phyloP scores from a whole-genome alignment of 345 rosid species.

The Lagerstroemia speciosa region DNA sequence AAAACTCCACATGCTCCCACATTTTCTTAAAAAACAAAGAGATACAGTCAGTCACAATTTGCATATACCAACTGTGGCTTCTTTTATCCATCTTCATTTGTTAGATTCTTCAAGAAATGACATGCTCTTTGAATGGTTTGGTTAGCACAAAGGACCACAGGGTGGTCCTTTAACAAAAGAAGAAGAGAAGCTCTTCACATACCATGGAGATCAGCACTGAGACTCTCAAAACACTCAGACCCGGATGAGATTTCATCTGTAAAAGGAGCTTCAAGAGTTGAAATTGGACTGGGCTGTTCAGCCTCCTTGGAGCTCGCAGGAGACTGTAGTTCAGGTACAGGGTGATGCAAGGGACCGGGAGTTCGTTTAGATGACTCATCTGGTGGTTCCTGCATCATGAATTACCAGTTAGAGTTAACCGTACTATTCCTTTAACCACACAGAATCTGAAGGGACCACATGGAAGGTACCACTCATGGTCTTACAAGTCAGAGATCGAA shows the following conservation, averaged over 20 bases:
- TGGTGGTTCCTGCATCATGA: conserved; percentile 40
- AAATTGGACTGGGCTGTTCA: conserved; percentile 94
- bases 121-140: not conserved
- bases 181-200: conserved; percentile 14
- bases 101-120: not conserved
- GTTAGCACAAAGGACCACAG: not conserved
- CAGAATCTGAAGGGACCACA: not conserved
- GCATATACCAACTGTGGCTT: not conserved
- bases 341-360: conserved; percentile 20
- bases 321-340: conserved; percentile 41
- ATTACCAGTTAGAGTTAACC: not conserved
- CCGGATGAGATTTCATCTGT: conserved; percentile 60
- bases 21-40: not conserved
- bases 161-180: not conserved
- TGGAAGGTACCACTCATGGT: not conserved
- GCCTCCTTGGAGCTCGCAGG: conserved; percentile 57
- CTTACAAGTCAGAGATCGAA: not conserved
- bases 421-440: not conserved
- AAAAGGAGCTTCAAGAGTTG: conserved; percentile 82
- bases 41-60: not conserved
- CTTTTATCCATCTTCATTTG: not conserved
- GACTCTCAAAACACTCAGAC: conserved; percentile 91
- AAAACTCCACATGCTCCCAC: not conserved
- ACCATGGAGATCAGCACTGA: conserved; percentile 93
- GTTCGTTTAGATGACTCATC: conserved; percentile 26